A percentile compares a stretch with the other conserved stretches of the same genome.
Evolutionary conservation across 148 eudicot genomes (phyloP).

Genomic region (Camellia japonica): DNA sequence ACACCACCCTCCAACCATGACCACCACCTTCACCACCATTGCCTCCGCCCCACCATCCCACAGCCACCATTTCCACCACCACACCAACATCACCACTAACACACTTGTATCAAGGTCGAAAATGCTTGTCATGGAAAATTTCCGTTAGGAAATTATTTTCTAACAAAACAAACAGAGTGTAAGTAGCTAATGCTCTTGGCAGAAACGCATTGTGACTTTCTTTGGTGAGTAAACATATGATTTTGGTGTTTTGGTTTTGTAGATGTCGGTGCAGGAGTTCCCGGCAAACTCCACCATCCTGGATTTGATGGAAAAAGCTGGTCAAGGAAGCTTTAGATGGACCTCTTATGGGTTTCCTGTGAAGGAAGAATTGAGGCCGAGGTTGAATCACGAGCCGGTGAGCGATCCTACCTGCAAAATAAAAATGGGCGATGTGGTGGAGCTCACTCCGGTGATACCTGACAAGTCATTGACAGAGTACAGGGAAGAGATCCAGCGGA

Average conservation of each 20-base stretch:
- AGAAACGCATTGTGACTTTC: no score
- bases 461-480: slow-evolving; percentile 66
- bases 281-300: slow-evolving; percentile 60
- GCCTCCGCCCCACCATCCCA: no score
- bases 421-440: slow-evolving; percentile 93
- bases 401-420: slow-evolving; percentile 64
- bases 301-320: slow-evolving; percentile 64
- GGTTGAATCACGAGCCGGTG: slow-evolving; percentile 67
- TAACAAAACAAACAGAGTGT: background rate
- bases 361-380: slow-evolving; percentile 78
- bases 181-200: no score
- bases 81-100: no score
- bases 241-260: slow-evolving; percentile 17
- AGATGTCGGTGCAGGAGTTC: slow-evolving; percentile 97
- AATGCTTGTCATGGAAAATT: no score
- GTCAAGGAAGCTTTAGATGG: slow-evolving; percentile 63
- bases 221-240: no score
- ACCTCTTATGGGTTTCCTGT: slow-evolving; percentile 57
- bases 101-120: no score
- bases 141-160: background rate
- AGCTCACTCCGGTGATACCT: slow-evolving; percentile 75
- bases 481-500: slow-evolving; percentile 92
- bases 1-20: no score
- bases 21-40: no score
- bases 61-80: no score